Base-by-base conservation (phyloP, 495 filamentous ascomycete genomes). In the Margaritispora aquatica region DNA sequence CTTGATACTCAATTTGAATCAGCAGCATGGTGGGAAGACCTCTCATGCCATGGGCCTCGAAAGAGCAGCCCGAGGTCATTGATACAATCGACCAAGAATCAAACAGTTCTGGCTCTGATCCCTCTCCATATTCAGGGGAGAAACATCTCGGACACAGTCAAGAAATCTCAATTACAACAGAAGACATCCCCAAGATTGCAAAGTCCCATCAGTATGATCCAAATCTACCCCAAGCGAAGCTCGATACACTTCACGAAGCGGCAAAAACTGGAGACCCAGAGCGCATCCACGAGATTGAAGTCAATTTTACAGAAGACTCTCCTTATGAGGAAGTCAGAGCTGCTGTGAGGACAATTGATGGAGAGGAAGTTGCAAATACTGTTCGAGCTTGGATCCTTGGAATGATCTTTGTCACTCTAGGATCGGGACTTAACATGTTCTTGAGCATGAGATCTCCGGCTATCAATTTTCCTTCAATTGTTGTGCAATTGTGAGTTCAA, bases 341-440 rank as follows among this genome's bases (percentile, higher is more conserved):
- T 19, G 78, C 80, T 15, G 83, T 85, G 1, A 76, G 74, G 58
- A 77, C 84, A 67, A 74, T 76, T 59, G 85, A 89, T 66, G 84
- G 87, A 56, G 80, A 82, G 41, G 72, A 85, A 27, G 79, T 82
- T 21, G 80, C 77, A 62, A 89, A 87, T 69, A 90, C 88, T 7
- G 67, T 90, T 31, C 80, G 88, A 41, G 87, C 86, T 24, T 91
- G 88, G 88, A 67, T 79, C 2, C 82, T 91, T 55, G 88, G 88
- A 1, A 64, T 90, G 62, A 51, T 84, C 2, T 74, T 88, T 21
- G 78, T 85, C 9, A 80, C 87, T 0, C 71, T 89, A 29, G 86
- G 83, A 9, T 84, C 84, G 11, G 81, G 75, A 0, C 71, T 87
- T 69, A 89, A 90, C 71, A 84, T 83, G 60, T 72, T 89, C 26